Evolutionary conservation across 1,139 yeast species (phyloP).

Genomic region (Lodderomyces margitis): DNA sequence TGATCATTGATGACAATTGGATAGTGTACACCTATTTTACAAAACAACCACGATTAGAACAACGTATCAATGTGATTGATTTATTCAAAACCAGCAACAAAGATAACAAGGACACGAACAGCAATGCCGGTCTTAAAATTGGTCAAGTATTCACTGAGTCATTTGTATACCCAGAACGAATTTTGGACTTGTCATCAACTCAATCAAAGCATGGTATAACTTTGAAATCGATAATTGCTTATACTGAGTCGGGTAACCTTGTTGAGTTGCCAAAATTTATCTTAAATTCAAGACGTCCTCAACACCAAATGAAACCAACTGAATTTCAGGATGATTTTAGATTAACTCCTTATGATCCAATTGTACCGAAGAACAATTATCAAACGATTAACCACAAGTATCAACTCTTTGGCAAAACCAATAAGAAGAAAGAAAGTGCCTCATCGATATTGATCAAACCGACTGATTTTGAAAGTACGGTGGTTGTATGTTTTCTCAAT

Average conservation of each 20-base stretch:
- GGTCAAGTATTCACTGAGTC: constrained; percentile 47
- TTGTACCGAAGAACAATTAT: constrained; percentile 48
- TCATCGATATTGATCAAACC: constrained; percentile 50
- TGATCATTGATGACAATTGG: constrained; percentile 83
- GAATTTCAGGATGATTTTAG: constrained; percentile 60
- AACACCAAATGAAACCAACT: constrained; percentile 48
- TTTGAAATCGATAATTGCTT: constrained; percentile 60
- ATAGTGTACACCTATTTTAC: constrained; percentile 66
- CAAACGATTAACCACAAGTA: constrained; percentile 39
- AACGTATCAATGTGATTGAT: constrained; percentile 71
- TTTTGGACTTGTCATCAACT: constrained; percentile 54
- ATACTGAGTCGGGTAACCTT: constrained; percentile 63
- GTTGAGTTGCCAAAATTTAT: constrained; percentile 67
- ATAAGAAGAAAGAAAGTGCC: constrained; percentile 1
- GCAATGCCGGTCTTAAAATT: constrained; percentile 19
- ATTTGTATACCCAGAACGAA: constrained; percentile 58
- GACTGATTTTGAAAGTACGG: constrained; percentile 79
- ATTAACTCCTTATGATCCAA: constrained; percentile 65
- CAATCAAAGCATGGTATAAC: constrained; percentile 74
- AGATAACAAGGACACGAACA: constrained; percentile 8
- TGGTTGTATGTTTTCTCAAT: constrained; percentile 66
- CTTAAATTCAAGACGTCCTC: constrained; percentile 60
- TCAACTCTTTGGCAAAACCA: constrained; percentile 20
- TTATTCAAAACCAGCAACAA: constrained; percentile 61
- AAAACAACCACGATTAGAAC: constrained; percentile 48